Evolutionary conservation across 2,329 filamentous ascomycete genomes (phyloP).

Genomic region (Bipolaris bicolor): DNA sequence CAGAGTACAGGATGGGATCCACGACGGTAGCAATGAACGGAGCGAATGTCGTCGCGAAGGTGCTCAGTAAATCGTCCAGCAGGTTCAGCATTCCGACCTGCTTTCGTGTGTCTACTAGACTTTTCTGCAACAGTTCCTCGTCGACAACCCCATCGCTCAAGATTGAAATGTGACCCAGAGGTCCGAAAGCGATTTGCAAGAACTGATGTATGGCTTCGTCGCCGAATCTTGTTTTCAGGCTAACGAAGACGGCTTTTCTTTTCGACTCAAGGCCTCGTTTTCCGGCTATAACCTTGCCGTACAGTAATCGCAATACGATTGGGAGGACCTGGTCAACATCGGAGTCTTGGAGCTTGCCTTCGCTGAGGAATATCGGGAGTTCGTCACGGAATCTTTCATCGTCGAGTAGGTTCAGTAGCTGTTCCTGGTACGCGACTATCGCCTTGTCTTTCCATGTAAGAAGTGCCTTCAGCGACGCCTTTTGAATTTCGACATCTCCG

Average conservation of each 20-base stretch:
- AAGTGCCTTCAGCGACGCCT: conserved; percentile 80
- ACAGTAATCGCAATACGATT: conserved; percentile 82
- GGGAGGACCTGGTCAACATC: conserved; percentile 81
- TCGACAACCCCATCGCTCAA: conserved; percentile 59
- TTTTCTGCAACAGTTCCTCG: conserved; percentile 50
- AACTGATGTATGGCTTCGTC: conserved; percentile 79
- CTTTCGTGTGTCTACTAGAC: conserved; percentile 72
- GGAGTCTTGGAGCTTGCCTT: conserved; percentile 70
- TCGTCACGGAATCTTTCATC: conserved; percentile 93
- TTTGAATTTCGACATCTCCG: conserved; percentile 89
- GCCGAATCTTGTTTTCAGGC: conserved; percentile 74
- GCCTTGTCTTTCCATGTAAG: conserved; percentile 85
- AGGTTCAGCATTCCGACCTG: conserved; percentile 93
- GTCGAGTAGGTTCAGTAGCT: conserved; percentile 84
- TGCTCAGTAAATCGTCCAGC: conserved; percentile 83
- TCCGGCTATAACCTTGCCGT: conserved; percentile 86
- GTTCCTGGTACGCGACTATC: conserved; percentile 80
- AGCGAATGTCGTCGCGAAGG: conserved; percentile 75
- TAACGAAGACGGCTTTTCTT: conserved; percentile 73
- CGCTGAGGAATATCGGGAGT: conserved; percentile 81
- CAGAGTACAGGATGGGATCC: conserved; percentile 80
- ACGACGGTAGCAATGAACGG: conserved; percentile 73
- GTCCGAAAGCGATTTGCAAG: conserved; percentile 79
- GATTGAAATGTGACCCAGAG: conserved; percentile 67
- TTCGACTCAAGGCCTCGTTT: conserved; percentile 82